phyloP scores from a whole-genome alignment of 1,284 basidiomycete genomes.

The Ustilago xerochloae region DNA sequence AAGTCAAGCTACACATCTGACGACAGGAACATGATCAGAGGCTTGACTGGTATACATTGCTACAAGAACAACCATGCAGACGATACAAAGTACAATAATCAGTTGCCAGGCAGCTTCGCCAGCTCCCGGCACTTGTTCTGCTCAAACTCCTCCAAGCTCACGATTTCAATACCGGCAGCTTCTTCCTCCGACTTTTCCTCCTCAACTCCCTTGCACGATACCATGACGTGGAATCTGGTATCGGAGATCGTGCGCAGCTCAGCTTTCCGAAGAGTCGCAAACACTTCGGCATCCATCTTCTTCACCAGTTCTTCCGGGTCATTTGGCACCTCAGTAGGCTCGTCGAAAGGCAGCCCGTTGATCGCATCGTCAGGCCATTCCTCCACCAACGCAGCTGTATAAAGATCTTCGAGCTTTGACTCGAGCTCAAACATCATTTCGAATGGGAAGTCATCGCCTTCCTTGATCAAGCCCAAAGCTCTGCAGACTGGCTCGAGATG shows the following conservation, averaged over 20 bases:
- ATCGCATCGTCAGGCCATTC: conserved; percentile 23
- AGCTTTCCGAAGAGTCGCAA: conserved; percentile 22
- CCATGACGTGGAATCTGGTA: conserved; percentile 35
- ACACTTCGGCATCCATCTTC: conserved; percentile 34
- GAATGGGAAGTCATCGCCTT: conserved; percentile 22
- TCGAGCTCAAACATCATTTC: conserved; percentile 36
- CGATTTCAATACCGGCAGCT: conserved; percentile 23
- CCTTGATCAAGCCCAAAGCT: conserved; percentile 19
- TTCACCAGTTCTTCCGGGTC: conserved; percentile 28
- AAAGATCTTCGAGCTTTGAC: conserved; percentile 24
- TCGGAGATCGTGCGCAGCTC: conserved; percentile 7
- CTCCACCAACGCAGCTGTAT: conserved; percentile 18
- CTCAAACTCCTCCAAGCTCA: conserved; percentile 9
- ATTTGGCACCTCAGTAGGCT: conserved; percentile 32
- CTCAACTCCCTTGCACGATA: conserved; percentile 1
- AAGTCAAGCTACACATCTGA: neutral
- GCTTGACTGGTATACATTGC: neutral
- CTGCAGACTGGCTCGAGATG: conserved; percentile 36
- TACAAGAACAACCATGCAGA: neutral
- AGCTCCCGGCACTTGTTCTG: conserved; percentile 11
- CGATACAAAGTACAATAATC: neutral
- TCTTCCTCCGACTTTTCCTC: conserved; percentile 15
- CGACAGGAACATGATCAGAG: neutral
- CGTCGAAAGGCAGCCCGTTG: conserved; percentile 25
- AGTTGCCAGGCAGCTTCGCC: conserved; percentile 25